Base-by-base conservation (phyloP, 2,329 filamentous ascomycete species). In the Magnaporthales sp. region DNA sequence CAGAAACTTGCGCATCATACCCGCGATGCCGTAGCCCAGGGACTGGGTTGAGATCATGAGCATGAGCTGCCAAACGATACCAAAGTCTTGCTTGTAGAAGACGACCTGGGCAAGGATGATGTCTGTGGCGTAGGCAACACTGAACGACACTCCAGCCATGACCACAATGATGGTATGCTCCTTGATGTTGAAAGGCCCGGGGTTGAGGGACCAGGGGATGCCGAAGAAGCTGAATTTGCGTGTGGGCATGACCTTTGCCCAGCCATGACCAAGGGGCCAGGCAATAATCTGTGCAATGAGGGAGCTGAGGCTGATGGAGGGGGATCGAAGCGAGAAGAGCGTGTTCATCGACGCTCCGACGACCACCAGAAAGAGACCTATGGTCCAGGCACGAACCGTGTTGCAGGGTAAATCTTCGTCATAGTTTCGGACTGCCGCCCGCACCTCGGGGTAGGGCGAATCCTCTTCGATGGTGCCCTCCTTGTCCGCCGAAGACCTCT, bases 101-200 rank as follows among this genome's bases (percentile, higher is more conserved):
- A 89, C 83, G 22, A 86, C 78, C 76, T 91, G 89, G 0, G 89
- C 89, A 2, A 91, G 80, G 61, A 93, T 84, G 31, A 91, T 88
- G 70, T 92, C 90, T 0, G 89, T 92, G 0, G 89, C 89, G 71
- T 92, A 92, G 3, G 89, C 88, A 6, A 83, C 86, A 64, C 79
- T 88, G 70, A 91, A 90, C 5, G 88, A 87, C 6, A 91, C 88
- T 73, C 89, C 86, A 19, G 90, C 89, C 86, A 89, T 89, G 70
- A 89, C 85, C 22, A 87, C 85, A 67, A 91, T 89, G 68, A 91
- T 83, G 58, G 86, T 78, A 73, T 90, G 88, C 72, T 91, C 88
- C 74, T 91, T 91, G 74, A 89, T 81, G 72, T 89, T 91, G 76
- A 91, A 91, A 0, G 87, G 87, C 0, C 87, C 87, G 0, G 88